Conservation (phyloP, 1,284 basidiomycete genomes). For the Rhodotorula sp. region DNA sequence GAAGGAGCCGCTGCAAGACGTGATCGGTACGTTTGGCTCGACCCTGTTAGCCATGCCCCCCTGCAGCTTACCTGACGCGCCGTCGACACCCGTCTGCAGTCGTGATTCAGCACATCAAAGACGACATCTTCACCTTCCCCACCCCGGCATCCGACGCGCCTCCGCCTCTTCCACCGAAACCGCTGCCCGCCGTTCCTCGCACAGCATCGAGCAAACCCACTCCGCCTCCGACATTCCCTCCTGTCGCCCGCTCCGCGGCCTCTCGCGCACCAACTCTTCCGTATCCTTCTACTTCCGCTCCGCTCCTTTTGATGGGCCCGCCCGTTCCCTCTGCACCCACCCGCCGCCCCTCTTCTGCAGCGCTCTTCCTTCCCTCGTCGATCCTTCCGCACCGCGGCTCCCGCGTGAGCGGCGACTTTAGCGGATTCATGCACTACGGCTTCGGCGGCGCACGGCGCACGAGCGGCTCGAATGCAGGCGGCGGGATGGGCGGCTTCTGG, state of each 20-base stretch:
- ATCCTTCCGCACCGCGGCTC: background rate
- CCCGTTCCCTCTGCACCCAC: slow-evolving; percentile 19
- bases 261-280: background rate
- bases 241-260: slow-evolving; percentile 46
- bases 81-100: slow-evolving; percentile 55
- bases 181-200: background rate
- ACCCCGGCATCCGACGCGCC: background rate
- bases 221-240: background rate
- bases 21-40: slow-evolving; percentile 57
- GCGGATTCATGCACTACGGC: background rate
- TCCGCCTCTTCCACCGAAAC: background rate
- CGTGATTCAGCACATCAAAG: slow-evolving; percentile 78
- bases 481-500: too few species aligned
- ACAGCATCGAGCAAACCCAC: background rate
- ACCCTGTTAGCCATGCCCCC: too few species aligned
- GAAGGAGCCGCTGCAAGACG: slow-evolving; percentile 18
- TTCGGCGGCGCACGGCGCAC: too few species aligned
- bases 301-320: slow-evolving; percentile 23
- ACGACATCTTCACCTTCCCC: slow-evolving; percentile 50
- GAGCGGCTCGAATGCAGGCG: too few species aligned
- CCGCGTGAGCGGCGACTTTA: background rate
- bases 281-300: background rate
- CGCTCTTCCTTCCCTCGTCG: background rate
- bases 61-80: slow-evolving; percentile 60
- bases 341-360: slow-evolving; percentile 11